Evolutionary conservation across 2,329 filamentous ascomycete species (phyloP).

Genomic region (Paecilomyces sp.): DNA sequence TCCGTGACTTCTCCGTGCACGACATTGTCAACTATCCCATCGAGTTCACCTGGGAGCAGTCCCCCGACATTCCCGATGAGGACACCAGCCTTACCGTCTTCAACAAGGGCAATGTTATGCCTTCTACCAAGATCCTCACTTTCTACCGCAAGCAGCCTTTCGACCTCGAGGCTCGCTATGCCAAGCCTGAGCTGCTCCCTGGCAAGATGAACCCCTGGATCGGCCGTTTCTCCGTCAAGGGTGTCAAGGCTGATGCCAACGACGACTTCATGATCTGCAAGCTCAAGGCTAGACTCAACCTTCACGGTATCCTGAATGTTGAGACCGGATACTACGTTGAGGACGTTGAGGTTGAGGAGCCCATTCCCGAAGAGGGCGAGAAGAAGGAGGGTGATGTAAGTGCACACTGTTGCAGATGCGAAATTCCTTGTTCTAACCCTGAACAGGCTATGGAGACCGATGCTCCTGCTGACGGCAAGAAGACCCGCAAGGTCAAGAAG

Average conservation of each 20-base stretch:
- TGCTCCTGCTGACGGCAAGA: constrained; percentile 53
- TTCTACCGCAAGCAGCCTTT: constrained; percentile 99
- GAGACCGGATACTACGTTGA: constrained; percentile 98
- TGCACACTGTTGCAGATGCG: constrained; percentile 6
- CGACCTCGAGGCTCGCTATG: constrained; percentile 90
- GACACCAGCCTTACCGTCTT: constrained; percentile 96
- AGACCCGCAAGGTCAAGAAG: constrained; percentile 98
- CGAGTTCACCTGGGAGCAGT: constrained; percentile 98
- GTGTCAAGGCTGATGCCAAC: constrained; percentile 84
- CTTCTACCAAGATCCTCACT: constrained; percentile 97
- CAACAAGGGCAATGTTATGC: constrained; percentile 93
- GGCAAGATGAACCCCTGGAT: constrained; percentile 93
- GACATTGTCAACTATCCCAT: constrained; percentile 98
- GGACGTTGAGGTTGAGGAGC: constrained; percentile 94
- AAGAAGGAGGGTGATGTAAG: constrained; percentile 55
- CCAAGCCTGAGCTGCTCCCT: constrained; percentile 76
- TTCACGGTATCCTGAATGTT: constrained; percentile 92
- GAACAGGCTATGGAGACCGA: constrained; percentile 80
- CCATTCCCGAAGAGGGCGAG: constrained; percentile 65
- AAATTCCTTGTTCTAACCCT: constrained; percentile 11
- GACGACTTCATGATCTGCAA: constrained; percentile 99
- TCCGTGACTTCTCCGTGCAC: constrained; percentile 95
- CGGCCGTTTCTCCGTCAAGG: constrained; percentile 95
- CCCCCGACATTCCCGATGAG: constrained; percentile 94
- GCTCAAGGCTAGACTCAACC: constrained; percentile 92